phyloP scores from a whole-genome alignment of 2,329 filamentous ascomycete genomes.

The Teratosphaeria pseudoeucalypti region DNA sequence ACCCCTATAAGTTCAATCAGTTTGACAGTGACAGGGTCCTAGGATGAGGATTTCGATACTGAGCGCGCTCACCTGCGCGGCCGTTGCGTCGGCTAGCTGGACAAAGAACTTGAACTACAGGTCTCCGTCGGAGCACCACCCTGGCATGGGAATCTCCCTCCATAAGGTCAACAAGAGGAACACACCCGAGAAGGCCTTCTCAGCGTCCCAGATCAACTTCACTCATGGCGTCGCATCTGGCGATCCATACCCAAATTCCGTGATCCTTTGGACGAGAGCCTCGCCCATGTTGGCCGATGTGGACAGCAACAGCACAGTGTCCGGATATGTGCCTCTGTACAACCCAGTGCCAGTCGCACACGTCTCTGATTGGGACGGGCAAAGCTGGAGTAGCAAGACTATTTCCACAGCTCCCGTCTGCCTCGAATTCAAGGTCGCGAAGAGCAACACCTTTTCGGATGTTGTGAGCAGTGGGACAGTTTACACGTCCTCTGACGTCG shows the following conservation, averaged over 20 bases:
- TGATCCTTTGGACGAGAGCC: conserved; percentile 34
- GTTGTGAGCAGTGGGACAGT: conserved; percentile 48
- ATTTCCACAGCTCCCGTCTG: conserved; percentile 54
- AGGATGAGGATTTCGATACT: conserved; percentile 12
- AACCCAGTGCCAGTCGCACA: conserved; percentile 37
- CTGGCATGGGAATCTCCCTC: conserved; percentile 53
- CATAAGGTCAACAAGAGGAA: conserved; percentile 49
- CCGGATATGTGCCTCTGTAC: conserved; percentile 45
- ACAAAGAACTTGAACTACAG: conserved; percentile 41
- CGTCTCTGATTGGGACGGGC: background rate
- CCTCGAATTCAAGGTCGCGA: conserved; percentile 53
- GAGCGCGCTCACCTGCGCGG: conserved; percentile 11
- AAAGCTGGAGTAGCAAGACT: conserved; percentile 28
- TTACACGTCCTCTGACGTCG: conserved; percentile 63
- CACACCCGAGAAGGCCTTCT: conserved; percentile 33
- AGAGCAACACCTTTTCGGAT: conserved; percentile 36
- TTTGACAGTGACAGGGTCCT: background rate
- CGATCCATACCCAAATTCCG: conserved; percentile 35
- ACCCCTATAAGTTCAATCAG: background rate
- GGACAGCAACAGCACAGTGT: conserved; percentile 40
- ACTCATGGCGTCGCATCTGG: conserved; percentile 44
- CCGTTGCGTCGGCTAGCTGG: conserved; percentile 20
- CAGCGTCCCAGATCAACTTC: conserved; percentile 46
- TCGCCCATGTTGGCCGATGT: conserved; percentile 32
- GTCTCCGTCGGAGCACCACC: conserved; percentile 52